phyloP scores from a whole-genome alignment of 1,284 basidiomycete genomes.

The Spongispora temasekensis region DNA sequence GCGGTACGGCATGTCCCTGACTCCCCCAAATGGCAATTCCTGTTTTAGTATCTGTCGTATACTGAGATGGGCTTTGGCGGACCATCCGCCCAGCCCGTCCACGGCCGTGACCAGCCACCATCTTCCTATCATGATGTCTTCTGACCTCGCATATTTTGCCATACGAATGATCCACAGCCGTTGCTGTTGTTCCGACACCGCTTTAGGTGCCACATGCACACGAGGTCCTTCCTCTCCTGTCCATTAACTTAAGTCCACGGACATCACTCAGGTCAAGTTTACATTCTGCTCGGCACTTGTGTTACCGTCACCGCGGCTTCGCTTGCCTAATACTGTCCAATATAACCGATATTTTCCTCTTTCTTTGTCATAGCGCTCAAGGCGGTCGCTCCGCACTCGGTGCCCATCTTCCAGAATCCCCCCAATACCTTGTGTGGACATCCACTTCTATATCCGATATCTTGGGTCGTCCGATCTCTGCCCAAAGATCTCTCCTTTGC shows the following conservation, averaged over 20 bases:
- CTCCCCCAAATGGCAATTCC: slow-evolving; percentile 31
- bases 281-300: slow-evolving; percentile 36
- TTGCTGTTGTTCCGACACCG: slow-evolving; percentile 31
- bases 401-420: slow-evolving; percentile 27
- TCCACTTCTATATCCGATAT: slow-evolving; percentile 15
- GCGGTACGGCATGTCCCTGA: slow-evolving; percentile 29
- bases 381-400: slow-evolving; percentile 27
- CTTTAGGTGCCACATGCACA: slow-evolving; percentile 39
- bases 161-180: slow-evolving; percentile 21
- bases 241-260: slow-evolving; percentile 41
- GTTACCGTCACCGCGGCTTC: slow-evolving; percentile 41
- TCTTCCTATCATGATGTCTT: slow-evolving; percentile 13
- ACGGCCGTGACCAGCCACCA: slow-evolving; percentile 14
- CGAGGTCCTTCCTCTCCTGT: slow-evolving; percentile 39
- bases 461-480: slow-evolving; percentile 18
- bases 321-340: slow-evolving; percentile 34
- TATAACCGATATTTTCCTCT: slow-evolving; percentile 37
- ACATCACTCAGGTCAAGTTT: slow-evolving; percentile 35
- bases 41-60: slow-evolving; percentile 26
- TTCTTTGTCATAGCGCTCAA: slow-evolving; percentile 34
- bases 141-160: slow-evolving; percentile 12
- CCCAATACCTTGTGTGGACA: slow-evolving; percentile 12
- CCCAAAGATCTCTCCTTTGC: slow-evolving; percentile 19
- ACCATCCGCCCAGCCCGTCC: slow-evolving; percentile 4
- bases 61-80: neutral